Evolutionary conservation across 805 yeast genomes (phyloP).

Genomic region (Saccharomyces eubayanus): DNA sequence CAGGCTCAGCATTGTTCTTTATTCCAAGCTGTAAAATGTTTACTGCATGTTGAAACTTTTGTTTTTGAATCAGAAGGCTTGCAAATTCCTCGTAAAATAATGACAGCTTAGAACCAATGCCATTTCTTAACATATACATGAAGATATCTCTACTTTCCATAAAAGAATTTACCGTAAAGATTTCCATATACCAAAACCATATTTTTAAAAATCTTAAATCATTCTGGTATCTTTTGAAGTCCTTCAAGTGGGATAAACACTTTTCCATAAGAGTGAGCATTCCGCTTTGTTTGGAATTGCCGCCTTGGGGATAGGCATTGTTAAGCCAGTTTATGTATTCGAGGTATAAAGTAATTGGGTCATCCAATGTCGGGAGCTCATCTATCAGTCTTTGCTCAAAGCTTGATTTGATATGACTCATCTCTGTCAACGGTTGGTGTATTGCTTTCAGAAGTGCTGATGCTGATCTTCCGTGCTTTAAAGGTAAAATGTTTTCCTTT

Average conservation of each 20-base stretch:
- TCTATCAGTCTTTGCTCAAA: constrained; percentile 40
- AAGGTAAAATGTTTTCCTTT: constrained; percentile 70
- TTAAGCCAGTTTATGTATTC: constrained; percentile 71
- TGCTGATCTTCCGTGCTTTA: constrained; percentile 63
- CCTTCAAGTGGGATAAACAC: constrained; percentile 62
- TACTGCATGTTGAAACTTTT: constrained; percentile 10
- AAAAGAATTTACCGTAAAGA: constrained; percentile 32
- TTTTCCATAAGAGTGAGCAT: constrained; percentile 55
- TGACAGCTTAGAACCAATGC: constrained; percentile 61
- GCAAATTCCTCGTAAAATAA: constrained; percentile 77
- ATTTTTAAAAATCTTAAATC: constrained; percentile 73
- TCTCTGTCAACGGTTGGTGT: background rate
- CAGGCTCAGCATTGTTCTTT: constrained; percentile 57
- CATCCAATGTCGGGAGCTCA: constrained; percentile 59
- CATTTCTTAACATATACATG: constrained; percentile 58
- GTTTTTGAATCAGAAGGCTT: constrained; percentile 20
- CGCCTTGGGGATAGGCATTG: constrained; percentile 54
- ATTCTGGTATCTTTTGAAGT: constrained; percentile 59
- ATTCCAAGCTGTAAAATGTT: constrained; percentile 29
- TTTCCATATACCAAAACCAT: constrained; percentile 72
- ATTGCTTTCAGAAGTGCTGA: background rate
- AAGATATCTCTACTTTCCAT: constrained; percentile 67
- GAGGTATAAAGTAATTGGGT: constrained; percentile 71
- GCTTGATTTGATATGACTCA: background rate
- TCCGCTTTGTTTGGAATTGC: constrained; percentile 52